Conservation (phyloP, 192 early-diverging fungal genomes). For the Phycomyces nitens region DNA sequence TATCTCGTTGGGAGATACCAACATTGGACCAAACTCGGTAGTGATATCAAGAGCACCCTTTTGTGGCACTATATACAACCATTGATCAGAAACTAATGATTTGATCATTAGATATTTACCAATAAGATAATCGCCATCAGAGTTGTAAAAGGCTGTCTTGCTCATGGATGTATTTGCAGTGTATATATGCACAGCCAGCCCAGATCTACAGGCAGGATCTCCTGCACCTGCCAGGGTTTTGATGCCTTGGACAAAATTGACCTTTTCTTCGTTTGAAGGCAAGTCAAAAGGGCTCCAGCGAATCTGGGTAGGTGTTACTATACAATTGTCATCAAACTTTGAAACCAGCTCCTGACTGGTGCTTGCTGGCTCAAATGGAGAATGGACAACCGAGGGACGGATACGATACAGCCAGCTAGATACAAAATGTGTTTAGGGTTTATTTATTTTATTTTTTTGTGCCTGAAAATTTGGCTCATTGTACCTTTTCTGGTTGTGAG, state of each 20-base stretch:
- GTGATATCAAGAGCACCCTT: conserved; percentile 83
- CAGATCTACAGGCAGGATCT: conserved; percentile 68
- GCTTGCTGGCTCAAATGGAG: conserved; percentile 52
- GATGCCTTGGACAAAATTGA: conserved; percentile 84
- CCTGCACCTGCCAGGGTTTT: conserved; percentile 85
- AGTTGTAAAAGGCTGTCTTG: conserved; percentile 74
- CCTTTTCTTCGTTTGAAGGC: conserved; percentile 42
- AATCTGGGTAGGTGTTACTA: conserved; percentile 80
- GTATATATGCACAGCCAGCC: conserved; percentile 86
- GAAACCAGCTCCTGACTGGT: conserved; percentile 43
- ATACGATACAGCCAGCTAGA: conserved; percentile 94
- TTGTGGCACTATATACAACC: conserved; percentile 73
- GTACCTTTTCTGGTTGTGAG: conserved; percentile 75
- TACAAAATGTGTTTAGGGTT: background rate
- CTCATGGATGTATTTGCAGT: conserved; percentile 75
- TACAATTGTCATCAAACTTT: conserved; percentile 55
- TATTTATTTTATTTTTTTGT: background rate
- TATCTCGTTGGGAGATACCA: conserved; percentile 87
- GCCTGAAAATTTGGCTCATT: no score
- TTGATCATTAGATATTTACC: no score
- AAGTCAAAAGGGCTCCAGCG: conserved; percentile 91
- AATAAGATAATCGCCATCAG: conserved; percentile 92
- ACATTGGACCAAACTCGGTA: conserved; percentile 86
- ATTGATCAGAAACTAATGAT: no score
- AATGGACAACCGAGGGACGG: conserved; percentile 83